Percentiles rank a stretch among this genome's conserved stretches.
Conservation (phyloP, 768 basidiomycete genomes). For the Phlebiopsis gigantea region DNA sequence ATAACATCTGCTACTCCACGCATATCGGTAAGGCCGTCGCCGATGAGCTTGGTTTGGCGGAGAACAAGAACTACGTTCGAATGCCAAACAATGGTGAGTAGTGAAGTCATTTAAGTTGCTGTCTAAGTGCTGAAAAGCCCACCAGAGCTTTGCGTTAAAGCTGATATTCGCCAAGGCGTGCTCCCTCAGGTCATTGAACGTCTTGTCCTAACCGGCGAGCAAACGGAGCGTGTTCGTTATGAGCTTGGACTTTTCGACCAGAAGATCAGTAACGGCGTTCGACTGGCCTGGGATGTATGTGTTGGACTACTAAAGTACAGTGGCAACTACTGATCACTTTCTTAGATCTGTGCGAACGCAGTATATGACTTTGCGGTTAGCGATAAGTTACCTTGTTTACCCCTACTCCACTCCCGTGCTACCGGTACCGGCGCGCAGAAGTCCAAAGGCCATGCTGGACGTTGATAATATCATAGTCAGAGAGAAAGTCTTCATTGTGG, state of each 20-base stretch:
- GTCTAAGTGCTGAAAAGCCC: no score
- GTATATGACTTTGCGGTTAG: not conserved
- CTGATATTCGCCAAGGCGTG: constrained; percentile 74
- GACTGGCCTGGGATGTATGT: constrained; percentile 86
- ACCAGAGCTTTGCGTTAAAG: constrained; percentile 78
- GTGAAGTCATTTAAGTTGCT: no score
- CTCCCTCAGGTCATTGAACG: constrained; percentile 91
- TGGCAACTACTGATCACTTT: not conserved
- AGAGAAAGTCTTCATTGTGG: no score
- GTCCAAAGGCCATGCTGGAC: no score
- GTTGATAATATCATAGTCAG: no score
- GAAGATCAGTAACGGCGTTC: constrained; percentile 96
- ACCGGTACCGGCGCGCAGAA: no score
- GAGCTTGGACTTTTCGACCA: constrained; percentile 96
- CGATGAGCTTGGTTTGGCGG: constrained; percentile 69
- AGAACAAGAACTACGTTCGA: constrained; percentile 86
- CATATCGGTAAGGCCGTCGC: constrained; percentile 78
- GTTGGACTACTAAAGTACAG: no score
- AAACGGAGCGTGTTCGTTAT: constrained; percentile 91
- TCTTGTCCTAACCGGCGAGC: constrained; percentile 71
- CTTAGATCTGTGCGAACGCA: not conserved
- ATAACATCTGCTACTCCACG: constrained; percentile 97
- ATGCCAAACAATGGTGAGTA: constrained; percentile 90
- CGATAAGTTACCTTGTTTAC: not conserved
- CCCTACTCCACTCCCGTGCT: no score